Conservation (phyloP, 192 early-diverging fungal species). For the Podila horticola region DNA sequence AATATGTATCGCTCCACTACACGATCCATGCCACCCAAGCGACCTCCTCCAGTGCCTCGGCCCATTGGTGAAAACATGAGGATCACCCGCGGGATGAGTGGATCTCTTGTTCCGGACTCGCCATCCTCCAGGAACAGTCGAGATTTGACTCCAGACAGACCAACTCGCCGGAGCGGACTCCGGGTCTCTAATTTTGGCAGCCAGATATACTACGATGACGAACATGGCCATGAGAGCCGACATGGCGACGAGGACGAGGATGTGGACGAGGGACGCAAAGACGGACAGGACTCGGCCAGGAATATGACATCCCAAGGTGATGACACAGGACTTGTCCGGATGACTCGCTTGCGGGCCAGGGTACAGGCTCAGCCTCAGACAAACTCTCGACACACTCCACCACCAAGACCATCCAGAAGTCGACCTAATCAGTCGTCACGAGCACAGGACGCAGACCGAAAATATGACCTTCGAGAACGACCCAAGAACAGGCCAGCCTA, state of each 20-base stretch:
- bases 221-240: slow-evolving; percentile 8
- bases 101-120: slow-evolving; percentile 28
- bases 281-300: slow-evolving; percentile 5
- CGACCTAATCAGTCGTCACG: background rate
- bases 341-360: slow-evolving; percentile 34
- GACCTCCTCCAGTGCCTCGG: slow-evolving; percentile 13
- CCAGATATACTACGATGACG: slow-evolving; percentile 17
- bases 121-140: slow-evolving; percentile 20
- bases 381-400: slow-evolving; percentile 14
- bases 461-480: slow-evolving; percentile 42
- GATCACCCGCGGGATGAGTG: slow-evolving; percentile 49
- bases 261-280: slow-evolving; percentile 15
- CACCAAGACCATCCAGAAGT: slow-evolving; percentile 9
- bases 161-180: slow-evolving; percentile 2
- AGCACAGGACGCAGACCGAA: slow-evolving; percentile 29
- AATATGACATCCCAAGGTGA: slow-evolving; percentile 11
- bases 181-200: slow-evolving; percentile 10
- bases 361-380: slow-evolving; percentile 17
- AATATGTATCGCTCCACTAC: slow-evolving; percentile 13
- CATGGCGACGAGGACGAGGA: background rate
- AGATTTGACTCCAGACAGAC: slow-evolving; percentile 27
- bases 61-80: slow-evolving; percentile 43
- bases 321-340: slow-evolving; percentile 12
- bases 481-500: slow-evolving; percentile 47
- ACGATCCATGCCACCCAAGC: slow-evolving; percentile 20